These are phyloP conservation scores for Ceratocystis albifundus DNA, from an alignment of 2,329 filamentous ascomycete genomes.

Conservation along the genomic window DNA sequence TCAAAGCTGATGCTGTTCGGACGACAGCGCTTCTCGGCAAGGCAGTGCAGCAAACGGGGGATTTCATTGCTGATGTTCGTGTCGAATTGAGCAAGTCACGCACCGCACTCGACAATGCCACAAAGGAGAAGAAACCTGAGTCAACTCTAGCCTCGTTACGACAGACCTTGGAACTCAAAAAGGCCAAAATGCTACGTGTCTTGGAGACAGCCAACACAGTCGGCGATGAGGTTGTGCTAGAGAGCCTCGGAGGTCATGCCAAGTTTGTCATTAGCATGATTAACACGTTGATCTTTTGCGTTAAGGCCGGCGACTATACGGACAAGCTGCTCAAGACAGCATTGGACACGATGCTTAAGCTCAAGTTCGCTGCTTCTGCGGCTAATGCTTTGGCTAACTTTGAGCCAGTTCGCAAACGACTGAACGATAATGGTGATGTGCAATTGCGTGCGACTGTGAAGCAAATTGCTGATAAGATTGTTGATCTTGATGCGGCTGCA, in stretches of 20 bases:
- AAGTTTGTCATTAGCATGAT: constrained; percentile 46
- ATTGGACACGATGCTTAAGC: constrained; percentile 52
- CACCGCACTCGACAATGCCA: constrained; percentile 35
- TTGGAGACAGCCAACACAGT: constrained; percentile 44
- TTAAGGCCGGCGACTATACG: constrained; percentile 41
- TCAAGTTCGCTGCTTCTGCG: constrained; percentile 49
- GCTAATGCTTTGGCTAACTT: constrained; percentile 38
- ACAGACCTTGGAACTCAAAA: constrained; percentile 33
- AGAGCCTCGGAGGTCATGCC: constrained; percentile 47
- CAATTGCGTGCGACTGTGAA: constrained; percentile 51
- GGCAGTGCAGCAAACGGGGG: constrained; percentile 42
- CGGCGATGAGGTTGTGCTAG: constrained; percentile 45
- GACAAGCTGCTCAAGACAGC: constrained; percentile 44
- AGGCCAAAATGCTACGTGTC: constrained; percentile 40
- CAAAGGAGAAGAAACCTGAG: constrained; percentile 34
- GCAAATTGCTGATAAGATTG: constrained; percentile 36
- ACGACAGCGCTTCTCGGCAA: constrained; percentile 35
- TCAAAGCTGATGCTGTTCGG: constrained; percentile 34
- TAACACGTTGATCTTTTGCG: constrained; percentile 43
- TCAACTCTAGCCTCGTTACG: constrained; percentile 27
- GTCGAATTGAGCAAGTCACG: constrained; percentile 39
- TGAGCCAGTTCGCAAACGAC: constrained; percentile 50
- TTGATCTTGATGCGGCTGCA: constrained; percentile 29
- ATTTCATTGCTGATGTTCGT: constrained; percentile 39
- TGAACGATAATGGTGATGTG: constrained; percentile 53